Base-by-base conservation (phyloP, 257 asterid genomes). In the Primulina tabacum region DNA sequence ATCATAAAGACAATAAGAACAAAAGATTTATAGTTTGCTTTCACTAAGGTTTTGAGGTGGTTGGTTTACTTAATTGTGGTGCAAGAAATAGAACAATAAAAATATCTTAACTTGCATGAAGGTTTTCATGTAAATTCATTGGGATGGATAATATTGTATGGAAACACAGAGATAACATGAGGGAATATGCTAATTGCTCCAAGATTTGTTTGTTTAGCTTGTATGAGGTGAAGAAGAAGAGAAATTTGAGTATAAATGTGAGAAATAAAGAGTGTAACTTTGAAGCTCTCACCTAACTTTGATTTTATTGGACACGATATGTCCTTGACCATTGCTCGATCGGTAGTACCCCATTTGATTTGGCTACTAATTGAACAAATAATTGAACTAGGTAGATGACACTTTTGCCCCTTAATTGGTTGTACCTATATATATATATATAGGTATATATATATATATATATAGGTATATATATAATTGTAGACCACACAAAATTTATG, bases 221-320 rank as follows among this genome's bases (percentile, higher is more conserved):
- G 83, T 71, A 78, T 73, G 77, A 77, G 74, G 66, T 68, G 75
- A 80, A 67, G 69, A 81, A 81, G 85, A 75, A 77, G 80, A 74
- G 72, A 78, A 68, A 12, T 71, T 73, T 77, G 79, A 62, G 73
- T 70, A 67, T 77, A 76, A 66, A 79, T 65, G 74, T 57, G 73
- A 63, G 34, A 52, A 38, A 65, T 21, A 30, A 56, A 50, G 67
- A 60, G 26, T n/a, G 52, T 82, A 80, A 62, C 68, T 68, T 68
- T 59, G 71, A 77, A 71, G 75, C 73, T 82, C 90, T 85, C 66
- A 91, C 96, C 97, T 82, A 87, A 85, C 78, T 79, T 81, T 74
- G 87, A 69, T 85, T 96, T 85, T 91, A 68, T 74, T 64, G 56
- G 65, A 80, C 89, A 91, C 75, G 97, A 76, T 84, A 71, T 50